Evolutionary conservation across 2,329 filamentous ascomycete genomes (phyloP), one percentile per base, ranked within the genome.

Genomic region (Botrytis cinerea): DNA sequence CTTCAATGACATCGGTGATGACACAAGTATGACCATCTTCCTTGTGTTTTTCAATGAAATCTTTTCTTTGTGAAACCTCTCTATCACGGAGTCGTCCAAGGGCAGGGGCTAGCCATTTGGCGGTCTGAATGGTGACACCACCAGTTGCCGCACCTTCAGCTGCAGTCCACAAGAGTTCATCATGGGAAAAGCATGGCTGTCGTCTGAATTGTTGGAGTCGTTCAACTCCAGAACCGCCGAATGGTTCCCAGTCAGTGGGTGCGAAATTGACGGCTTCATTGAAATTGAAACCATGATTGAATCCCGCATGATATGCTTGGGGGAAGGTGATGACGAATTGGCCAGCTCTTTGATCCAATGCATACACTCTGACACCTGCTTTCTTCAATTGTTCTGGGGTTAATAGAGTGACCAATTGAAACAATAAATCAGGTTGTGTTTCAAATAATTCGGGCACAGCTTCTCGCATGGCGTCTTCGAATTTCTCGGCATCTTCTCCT

Each of bases 221-320:
- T 78, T 95, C 91, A 1, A 98, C 95, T 0, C 96, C 95, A 43
- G 91, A 88, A 72, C 95, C 90, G 2, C 96, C 96, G 80, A 91
- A 97, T 0, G 94, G 94, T 80, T 99, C 96, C 96, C 96, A 99
- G 79, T 99, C 96, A 43, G 86, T 87, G 0, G 96, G 96, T 0
- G 96, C 96, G 83, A 99, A 99, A 81, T 99, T 99, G 78, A 99
- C 96, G 8, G 96, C 96, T 82, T 99, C 96, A 78, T 99, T 99
- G 83, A 98, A 97, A 81, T 99, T 99, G 85, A 99, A 99, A 0
- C 93, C 96, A 79, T 99, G 96, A 79, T 99, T 99, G 84, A 99
- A 99, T 0, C 96, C 96, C 9, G 96, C 95, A 81, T 99, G 96
- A 79, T 98, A 99, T 0, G 96, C 96, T 81, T 97, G 93, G 0